phyloP scores from a whole-genome alignment of 2,329 filamentous ascomycete genomes.

The Hymenoscyphus linearis region DNA sequence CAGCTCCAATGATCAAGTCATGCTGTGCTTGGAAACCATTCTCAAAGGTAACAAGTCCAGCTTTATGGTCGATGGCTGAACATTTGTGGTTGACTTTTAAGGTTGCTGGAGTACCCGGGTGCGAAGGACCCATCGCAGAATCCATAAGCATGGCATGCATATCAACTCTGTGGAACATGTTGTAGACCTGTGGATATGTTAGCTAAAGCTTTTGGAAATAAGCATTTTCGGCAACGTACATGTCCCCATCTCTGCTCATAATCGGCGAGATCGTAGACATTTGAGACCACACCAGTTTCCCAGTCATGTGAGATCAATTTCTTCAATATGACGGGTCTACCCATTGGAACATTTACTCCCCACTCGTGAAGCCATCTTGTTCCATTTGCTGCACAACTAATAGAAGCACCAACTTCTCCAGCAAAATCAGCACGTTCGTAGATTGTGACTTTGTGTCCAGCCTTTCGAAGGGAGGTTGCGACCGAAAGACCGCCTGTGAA shows the following conservation, averaged over 20 bases:
- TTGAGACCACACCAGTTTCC: constrained; percentile 62
- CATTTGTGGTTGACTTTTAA: constrained; percentile 46
- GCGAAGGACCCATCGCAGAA: constrained; percentile 48
- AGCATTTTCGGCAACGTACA: constrained; percentile 25
- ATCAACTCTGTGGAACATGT: constrained; percentile 63
- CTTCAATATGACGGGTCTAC: constrained; percentile 59
- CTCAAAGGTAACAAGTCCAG: constrained; percentile 39
- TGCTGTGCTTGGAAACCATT: constrained; percentile 27
- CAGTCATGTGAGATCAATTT: constrained; percentile 67
- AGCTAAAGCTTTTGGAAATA: neutral
- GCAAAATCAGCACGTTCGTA: constrained; percentile 63
- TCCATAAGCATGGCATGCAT: constrained; percentile 66
- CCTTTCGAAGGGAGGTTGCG: constrained; percentile 46
- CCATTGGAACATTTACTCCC: constrained; percentile 58
- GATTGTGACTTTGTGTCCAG: constrained; percentile 52
- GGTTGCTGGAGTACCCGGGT: constrained; percentile 47
- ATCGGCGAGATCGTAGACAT: constrained; percentile 57
- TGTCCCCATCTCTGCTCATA: constrained; percentile 62
- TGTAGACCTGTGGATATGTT: constrained; percentile 43
- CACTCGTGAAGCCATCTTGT: constrained; percentile 66
- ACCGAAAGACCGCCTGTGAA: constrained; percentile 52
- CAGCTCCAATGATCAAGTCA: constrained; percentile 41
- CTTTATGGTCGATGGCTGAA: constrained; percentile 42
- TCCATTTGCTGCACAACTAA: constrained; percentile 65
- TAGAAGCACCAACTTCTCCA: constrained; percentile 62